Evolutionary conservation across 2,329 filamentous ascomycete species (phyloP), one percentile per base, ranked within the genome.

Genomic region (Aspergillus udagawae): DNA sequence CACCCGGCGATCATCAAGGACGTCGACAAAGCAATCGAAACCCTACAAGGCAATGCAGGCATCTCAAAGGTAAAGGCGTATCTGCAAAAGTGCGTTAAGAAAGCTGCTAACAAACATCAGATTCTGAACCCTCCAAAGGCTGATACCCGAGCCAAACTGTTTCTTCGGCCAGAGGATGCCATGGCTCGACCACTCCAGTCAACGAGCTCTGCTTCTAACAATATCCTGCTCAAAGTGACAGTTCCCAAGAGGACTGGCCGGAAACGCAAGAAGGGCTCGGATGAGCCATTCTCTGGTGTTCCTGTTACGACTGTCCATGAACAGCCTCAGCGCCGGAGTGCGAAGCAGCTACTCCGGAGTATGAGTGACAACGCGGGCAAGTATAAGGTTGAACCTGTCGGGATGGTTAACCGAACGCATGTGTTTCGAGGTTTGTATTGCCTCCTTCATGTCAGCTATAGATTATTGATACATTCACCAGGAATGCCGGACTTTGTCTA

Each of bases 401-500:
- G 91, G 7, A 75, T 86, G 21, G 83, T 97, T 59, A 84, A 86
- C 55, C 86, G 90, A 64, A 94, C 89, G 1, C 92, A 97, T 79
- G 85, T 93, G 41, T 99, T 95, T 73, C 85, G 93, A 70, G 87
- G 87, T 82, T 72, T 61, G 73, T 53, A 9, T n/a, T 29, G 7
- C 8, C 12, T 7, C 0, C 53, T 1, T 21, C 14, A 25, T 23
- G 12, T 12, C 12, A 9, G 12, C 7, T 48, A 9, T 1, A 45
- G 35, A 20, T 55, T 62, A 28, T 62, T 42, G 14, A 7, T 38
- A n/a, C 1, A 14, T 12, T 49, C 12, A 27, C 60, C 56, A 85
- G 84, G 83, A 32, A 81, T 96, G 62, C 88, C 91, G 8, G 93
- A 97, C 73, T 95, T 95, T 68, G 91, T 95, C 67, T 93, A 88